Conservation (phyloP, 2,329 filamentous ascomycete species). For the Tolypocladium album region DNA sequence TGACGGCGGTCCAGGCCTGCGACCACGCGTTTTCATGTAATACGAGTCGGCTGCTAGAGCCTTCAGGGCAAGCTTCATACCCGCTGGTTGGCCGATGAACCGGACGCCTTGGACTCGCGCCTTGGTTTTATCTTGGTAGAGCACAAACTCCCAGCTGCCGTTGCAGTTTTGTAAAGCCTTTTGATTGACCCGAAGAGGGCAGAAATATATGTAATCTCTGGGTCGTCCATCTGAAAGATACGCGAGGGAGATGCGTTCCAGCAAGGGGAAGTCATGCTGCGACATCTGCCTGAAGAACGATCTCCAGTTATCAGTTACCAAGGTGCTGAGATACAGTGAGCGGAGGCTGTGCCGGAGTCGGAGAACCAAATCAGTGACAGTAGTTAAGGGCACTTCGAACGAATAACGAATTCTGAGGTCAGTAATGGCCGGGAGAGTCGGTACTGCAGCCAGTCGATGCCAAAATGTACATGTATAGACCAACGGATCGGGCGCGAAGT, state of each 20-base stretch:
- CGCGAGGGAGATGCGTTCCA: not conserved
- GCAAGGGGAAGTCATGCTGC: not conserved
- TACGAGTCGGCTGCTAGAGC: not conserved
- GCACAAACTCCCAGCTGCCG: not conserved
- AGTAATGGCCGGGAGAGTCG: not conserved
- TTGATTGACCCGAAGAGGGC: not conserved
- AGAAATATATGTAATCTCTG: not conserved
- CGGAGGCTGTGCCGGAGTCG: not conserved
- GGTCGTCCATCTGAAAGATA: not conserved
- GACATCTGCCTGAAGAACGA: not conserved
- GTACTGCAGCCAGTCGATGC: not conserved
- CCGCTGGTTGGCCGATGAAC: not conserved
- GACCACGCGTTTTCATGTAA: not conserved
- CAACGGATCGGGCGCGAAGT: not conserved
- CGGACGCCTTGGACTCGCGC: not conserved
- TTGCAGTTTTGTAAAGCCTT: not conserved
- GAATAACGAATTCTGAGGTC: not conserved
- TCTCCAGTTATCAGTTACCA: not conserved
- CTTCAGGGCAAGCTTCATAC: not conserved
- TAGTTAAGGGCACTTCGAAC: not conserved
- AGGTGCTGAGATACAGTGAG: not conserved
- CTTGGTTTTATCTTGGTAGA: not conserved
- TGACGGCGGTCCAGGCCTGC: not conserved
- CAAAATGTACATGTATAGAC: not conserved
- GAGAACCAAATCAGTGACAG: not conserved